Percentiles rank a stretch among this genome's conserved stretches.
These are phyloP conservation scores for Podila clonocystis DNA, from an alignment of 192 early-diverging fungal genomes.

Conservation along the genomic window DNA sequence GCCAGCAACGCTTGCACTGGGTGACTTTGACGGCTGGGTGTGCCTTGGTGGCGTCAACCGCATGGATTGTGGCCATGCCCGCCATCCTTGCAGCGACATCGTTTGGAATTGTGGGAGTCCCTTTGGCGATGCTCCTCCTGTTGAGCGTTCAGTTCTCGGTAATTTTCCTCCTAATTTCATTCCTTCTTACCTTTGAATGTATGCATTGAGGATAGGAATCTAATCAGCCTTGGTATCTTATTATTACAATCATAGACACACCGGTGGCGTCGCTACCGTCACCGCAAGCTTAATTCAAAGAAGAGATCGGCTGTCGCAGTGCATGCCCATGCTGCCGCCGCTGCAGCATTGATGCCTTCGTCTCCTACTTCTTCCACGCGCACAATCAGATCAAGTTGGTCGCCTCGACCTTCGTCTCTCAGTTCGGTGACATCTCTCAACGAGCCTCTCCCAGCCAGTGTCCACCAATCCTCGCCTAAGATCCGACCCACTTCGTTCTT, in stretches of 20 bases:
- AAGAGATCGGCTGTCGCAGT: not conserved
- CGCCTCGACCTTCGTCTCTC: not conserved
- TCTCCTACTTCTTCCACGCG: not conserved
- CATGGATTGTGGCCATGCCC: slow-evolving; percentile 28
- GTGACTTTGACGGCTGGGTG: slow-evolving; percentile 12
- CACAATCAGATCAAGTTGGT: not conserved
- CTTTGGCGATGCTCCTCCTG: slow-evolving; percentile 2
- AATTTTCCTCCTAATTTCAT: not conserved
- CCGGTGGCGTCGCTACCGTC: slow-evolving; percentile 18
- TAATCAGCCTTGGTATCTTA: not conserved
- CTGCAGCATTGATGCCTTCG: slow-evolving; percentile 5
- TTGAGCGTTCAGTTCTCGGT: slow-evolving; percentile 24
- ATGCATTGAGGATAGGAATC: not conserved
- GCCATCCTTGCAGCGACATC: slow-evolving; percentile 5
- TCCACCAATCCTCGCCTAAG: slow-evolving; percentile 6
- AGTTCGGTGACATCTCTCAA: not conserved
- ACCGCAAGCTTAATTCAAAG: slow-evolving; percentile 8
- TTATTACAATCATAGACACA: slow-evolving; percentile 6
- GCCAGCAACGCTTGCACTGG: slow-evolving; percentile 34
- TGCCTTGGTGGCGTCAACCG: not conserved
- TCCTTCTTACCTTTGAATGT: not conserved
- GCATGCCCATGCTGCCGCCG: slow-evolving; percentile 13
- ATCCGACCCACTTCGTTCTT: slow-evolving; percentile 10
- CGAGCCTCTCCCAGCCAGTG: not conserved
- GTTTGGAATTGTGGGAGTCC: slow-evolving; percentile 10